A percentile compares a stretch with the other conserved stretches of the same genome.
Evolutionary conservation across 1,284 basidiomycete genomes (phyloP).

Genomic region (Tylopilus orsonianus): DNA sequence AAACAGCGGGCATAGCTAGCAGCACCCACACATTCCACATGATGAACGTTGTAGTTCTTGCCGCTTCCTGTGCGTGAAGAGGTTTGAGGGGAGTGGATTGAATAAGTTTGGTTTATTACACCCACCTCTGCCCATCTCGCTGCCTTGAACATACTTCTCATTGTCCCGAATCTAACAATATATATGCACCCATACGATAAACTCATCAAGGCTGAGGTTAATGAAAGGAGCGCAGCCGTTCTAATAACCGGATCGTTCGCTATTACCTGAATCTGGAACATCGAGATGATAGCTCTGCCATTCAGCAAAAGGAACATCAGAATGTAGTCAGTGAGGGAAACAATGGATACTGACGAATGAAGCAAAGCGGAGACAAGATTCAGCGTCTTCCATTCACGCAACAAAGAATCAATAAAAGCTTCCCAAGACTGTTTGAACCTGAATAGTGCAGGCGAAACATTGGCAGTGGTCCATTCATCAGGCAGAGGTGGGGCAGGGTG

Average conservation of each 20-base stretch:
- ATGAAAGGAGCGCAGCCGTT: slow-evolving; percentile 63
- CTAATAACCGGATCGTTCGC: slow-evolving; percentile 64
- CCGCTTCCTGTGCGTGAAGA: slow-evolving; percentile 54
- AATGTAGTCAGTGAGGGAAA: background rate
- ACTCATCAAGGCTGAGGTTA: slow-evolving; percentile 71
- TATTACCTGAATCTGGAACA: slow-evolving; percentile 67
- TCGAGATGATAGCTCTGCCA: slow-evolving; percentile 66
- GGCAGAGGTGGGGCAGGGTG: slow-evolving; percentile 45
- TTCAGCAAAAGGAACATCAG: background rate
- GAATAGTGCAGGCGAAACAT: slow-evolving; percentile 58
- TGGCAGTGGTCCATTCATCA: slow-evolving; percentile 59
- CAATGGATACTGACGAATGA: slow-evolving; percentile 52
- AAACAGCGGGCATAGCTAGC: slow-evolving; percentile 69
- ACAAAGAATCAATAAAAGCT: slow-evolving; percentile 62
- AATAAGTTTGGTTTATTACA: background rate
- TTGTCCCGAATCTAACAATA: slow-evolving; percentile 74
- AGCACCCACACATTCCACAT: slow-evolving; percentile 83
- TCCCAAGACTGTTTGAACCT: slow-evolving; percentile 75
- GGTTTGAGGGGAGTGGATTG: background rate
- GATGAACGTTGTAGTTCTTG: slow-evolving; percentile 60
- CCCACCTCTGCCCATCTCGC: slow-evolving; percentile 73
- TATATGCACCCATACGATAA: slow-evolving; percentile 75
- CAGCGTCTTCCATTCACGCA: slow-evolving; percentile 76
- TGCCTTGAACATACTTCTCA: slow-evolving; percentile 76
- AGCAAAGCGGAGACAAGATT: slow-evolving; percentile 73